Base-by-base conservation (phyloP, 2,329 filamentous ascomycete genomes). In the Teratosphaeria nubilosa region DNA sequence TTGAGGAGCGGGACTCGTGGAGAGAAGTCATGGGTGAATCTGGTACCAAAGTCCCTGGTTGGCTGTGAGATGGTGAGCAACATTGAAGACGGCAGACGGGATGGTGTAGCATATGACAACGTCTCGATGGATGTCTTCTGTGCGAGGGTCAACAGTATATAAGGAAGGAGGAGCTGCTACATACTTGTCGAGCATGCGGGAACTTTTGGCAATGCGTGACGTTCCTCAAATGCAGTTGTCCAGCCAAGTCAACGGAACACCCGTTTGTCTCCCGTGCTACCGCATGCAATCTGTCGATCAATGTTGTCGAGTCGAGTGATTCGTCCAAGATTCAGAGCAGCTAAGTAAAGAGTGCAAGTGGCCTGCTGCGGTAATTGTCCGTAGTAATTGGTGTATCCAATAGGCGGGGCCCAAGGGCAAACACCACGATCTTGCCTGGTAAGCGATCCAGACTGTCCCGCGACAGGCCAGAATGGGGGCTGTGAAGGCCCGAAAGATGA, bases 21-120 rank as follows among this genome's bases (percentile, higher is more conserved):
- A 60, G 63, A 64, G 71, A 75, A 79, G 68, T 77, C 77, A 79
- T 79, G 75, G 63, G 69, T 69, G 70, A 72, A 69, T 69, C 76
- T 76, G 70, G 56, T 27, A 65, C 76, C 75, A 69, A 78, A 76
- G 65, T 77, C 76, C 63, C 72, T 69, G 63, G 70, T 64, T 68
- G 76, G 75, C 70, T 77, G 76, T 67, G 76, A 75, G 58, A 79
- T 73, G 65, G 77, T 79, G 73, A 79, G 77, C 73, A 77, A 77
- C 76, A 78, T 79, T 51, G 70, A 63, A 65, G 60, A 63, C 60
- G 59, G 51, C 41, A 55, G 25, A 20, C 25, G 37, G 31, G 55
- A 54, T 52, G 51, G 52, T 62, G 61, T 63, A 59, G 64, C 63
- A 65, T 66, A 63, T 63, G 61, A 56, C 55, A 56, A 30, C n/a